A percentile compares a stretch with the other conserved stretches of the same genome.
These are phyloP conservation scores for Coprinopsis marcescibilis DNA, from an alignment of 768 basidiomycete species.

Conservation along the genomic window DNA sequence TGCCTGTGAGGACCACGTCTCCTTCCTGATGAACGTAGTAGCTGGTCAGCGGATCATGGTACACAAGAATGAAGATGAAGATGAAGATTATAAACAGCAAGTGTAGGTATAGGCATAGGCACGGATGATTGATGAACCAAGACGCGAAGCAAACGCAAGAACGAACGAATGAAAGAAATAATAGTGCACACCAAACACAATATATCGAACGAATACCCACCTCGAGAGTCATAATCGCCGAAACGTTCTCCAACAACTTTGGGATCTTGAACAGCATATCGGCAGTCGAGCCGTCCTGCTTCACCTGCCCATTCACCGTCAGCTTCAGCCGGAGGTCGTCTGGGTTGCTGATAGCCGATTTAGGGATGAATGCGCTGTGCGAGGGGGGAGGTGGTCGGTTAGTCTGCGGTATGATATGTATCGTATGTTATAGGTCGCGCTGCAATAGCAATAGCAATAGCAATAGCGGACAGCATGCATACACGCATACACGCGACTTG, in stretches of 20 bases:
- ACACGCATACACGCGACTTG: background rate
- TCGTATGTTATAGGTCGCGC: background rate
- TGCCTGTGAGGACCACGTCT: constrained; percentile 85
- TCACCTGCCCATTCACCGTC: constrained; percentile 75
- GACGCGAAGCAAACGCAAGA: too few relatives aligned
- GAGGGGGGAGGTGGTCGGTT: background rate
- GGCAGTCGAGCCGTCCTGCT: constrained; percentile 78
- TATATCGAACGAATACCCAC: constrained; percentile 37
- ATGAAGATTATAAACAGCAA: too few relatives aligned
- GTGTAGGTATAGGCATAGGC: too few relatives aligned
- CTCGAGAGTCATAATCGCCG: constrained; percentile 96
- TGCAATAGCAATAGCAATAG: too few relatives aligned
- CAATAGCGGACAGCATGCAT: too few relatives aligned
- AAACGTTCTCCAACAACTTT: constrained; percentile 81
- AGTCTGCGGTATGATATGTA: background rate
- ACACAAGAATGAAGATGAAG: too few relatives aligned
- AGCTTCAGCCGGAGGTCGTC: constrained; percentile 73
- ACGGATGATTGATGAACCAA: too few relatives aligned
- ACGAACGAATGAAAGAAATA: background rate
- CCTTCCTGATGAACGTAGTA: constrained; percentile 54
- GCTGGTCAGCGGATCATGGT: too few relatives aligned
- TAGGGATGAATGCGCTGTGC: constrained; percentile 74
- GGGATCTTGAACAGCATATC: constrained; percentile 96
- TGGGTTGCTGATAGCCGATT: constrained; percentile 58
- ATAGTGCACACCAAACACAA: background rate